phyloP scores from a whole-genome alignment of 257 asterid species.

The Przewalskia tangutica region DNA sequence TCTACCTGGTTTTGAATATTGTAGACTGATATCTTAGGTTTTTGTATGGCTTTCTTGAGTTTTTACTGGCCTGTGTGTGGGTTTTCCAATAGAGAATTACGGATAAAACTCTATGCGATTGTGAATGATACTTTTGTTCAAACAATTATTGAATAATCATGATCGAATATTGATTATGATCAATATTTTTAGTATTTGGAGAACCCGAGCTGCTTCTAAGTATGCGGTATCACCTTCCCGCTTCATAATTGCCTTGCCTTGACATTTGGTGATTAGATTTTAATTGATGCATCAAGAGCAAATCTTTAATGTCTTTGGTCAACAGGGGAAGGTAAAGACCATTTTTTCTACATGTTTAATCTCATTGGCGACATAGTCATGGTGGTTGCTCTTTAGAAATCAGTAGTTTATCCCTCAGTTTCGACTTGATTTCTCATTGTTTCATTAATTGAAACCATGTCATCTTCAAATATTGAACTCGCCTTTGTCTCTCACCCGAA shows the following conservation, averaged over 20 bases:
- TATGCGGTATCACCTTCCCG: neutral
- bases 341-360: neutral
- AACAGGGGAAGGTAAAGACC: neutral
- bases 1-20: neutral
- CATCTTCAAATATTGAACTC: neutral
- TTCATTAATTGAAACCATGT: neutral
- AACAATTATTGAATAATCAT: neutral
- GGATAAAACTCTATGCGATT: neutral
- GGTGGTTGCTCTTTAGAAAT: neutral
- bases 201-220: neutral
- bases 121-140: neutral
- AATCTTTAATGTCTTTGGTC: neutral
- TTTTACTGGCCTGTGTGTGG: neutral
- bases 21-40: neutral
- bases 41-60: neutral
- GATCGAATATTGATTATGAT: neutral
- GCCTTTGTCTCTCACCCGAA: neutral
- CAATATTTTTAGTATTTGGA: neutral
- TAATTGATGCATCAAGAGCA: neutral
- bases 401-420: neutral
- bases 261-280: neutral
- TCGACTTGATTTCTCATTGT: neutral
- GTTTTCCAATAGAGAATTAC: neutral
- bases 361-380: neutral
- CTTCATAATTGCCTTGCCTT: neutral